Evolutionary conservation across 306 rosid genomes (phyloP).

Genomic region (Prunus kanzakura): DNA sequence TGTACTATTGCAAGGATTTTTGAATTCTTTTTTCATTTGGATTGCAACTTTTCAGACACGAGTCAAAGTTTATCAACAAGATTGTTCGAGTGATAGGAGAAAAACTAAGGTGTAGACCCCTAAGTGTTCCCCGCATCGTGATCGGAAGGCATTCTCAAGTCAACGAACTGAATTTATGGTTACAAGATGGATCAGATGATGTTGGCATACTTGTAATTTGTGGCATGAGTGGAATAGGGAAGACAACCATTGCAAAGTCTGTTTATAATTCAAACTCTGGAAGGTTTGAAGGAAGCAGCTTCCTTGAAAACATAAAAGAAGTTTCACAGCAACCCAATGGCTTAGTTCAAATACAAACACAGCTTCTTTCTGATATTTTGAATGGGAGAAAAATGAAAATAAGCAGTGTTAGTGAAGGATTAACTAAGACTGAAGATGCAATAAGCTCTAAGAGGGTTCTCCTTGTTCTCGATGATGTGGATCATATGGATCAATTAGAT

Average conservation of each 20-base stretch:
- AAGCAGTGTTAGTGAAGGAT: not conserved
- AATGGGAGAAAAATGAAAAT: not conserved
- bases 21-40: not conserved
- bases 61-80: not conserved
- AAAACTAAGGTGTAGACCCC: not conserved
- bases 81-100: not conserved
- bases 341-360: not conserved
- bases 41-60: not conserved
- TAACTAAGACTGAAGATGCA: not conserved
- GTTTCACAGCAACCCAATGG: not conserved
- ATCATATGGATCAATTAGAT: not conserved
- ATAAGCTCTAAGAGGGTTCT: not conserved
- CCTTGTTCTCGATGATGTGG: slow-evolving; percentile 2
- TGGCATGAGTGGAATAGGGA: not conserved
- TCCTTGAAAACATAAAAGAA: not conserved
- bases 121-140: not conserved
- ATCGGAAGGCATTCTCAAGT: not conserved
- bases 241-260: not conserved
- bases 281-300: not conserved
- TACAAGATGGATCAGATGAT: not conserved
- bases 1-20: no score
- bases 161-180: not conserved
- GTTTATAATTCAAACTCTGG: not conserved
- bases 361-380: not conserved
- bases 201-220: not conserved